Percentiles rank a stretch among this genome's conserved stretches.
Conservation (phyloP, 1,284 basidiomycete species). For the Porogramme epimiltina region DNA sequence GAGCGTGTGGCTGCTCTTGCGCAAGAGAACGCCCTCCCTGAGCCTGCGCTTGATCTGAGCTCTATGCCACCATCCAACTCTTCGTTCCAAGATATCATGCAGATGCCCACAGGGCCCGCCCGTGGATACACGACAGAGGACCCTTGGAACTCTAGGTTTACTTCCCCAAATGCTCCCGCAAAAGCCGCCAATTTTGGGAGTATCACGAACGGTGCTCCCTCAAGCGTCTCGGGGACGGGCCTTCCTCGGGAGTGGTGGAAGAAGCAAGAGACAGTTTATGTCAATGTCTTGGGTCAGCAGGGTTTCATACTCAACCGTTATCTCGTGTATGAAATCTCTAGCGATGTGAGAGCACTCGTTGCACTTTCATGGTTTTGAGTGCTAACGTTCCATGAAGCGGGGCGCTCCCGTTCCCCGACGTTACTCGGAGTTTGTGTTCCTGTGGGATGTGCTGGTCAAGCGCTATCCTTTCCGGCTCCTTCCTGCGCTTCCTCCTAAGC, state of each 20-base stretch:
- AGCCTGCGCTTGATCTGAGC: conserved; percentile 66
- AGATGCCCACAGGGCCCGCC: conserved; percentile 38
- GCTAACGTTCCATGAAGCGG: conserved; percentile 40
- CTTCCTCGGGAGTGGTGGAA: conserved; percentile 84
- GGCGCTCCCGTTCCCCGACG: conserved; percentile 68
- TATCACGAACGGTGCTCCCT: conserved; percentile 50
- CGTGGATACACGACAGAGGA: conserved; percentile 62
- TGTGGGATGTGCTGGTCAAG: conserved; percentile 81
- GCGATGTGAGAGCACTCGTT: conserved; percentile 60
- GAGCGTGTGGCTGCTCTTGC: conserved; percentile 78
- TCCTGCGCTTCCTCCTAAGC: conserved; percentile 87
- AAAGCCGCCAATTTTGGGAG: conserved; percentile 20
- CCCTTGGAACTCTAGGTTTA: conserved; percentile 60
- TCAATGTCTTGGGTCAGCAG: conserved; percentile 80
- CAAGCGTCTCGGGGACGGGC: conserved; percentile 68
- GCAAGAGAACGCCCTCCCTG: conserved; percentile 70
- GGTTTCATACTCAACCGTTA: conserved; percentile 87
- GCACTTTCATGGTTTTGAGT: background rate
- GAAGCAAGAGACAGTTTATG: conserved; percentile 69
- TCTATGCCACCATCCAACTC: conserved; percentile 56
- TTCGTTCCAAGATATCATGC: conserved; percentile 37
- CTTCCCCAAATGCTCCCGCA: conserved; percentile 13
- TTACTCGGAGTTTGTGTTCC: conserved; percentile 90
- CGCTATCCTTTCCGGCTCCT: conserved; percentile 92
- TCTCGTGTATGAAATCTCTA: conserved; percentile 77